Conservation (phyloP, 2,329 filamentous ascomycete genomes). For the Botrytis fabae region DNA sequence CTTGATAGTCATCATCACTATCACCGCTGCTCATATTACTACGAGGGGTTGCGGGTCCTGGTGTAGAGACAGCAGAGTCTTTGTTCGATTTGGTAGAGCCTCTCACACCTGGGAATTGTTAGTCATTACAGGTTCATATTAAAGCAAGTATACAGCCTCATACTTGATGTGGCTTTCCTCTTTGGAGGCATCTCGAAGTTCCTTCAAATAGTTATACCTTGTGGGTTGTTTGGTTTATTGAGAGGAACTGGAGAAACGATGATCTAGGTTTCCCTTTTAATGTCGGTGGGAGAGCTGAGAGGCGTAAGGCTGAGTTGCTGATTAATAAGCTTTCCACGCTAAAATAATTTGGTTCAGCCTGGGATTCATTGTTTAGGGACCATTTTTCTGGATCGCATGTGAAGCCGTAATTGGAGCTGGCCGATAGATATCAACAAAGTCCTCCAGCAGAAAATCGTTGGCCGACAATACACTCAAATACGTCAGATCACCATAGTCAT, state of each 20-base stretch:
- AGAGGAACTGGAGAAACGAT: constrained; percentile 19
- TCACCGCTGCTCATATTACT: constrained; percentile 57
- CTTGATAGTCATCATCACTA: constrained; percentile 47
- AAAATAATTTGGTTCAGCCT: constrained; percentile 8
- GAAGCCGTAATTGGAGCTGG: background rate
- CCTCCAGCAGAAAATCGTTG: background rate
- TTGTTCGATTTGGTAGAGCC: constrained; percentile 56
- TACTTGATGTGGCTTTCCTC: constrained; percentile 63
- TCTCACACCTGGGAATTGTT: constrained; percentile 45
- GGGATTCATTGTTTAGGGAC: background rate
- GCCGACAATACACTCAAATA: background rate
- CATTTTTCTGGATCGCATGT: constrained; percentile 4
- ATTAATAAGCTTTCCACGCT: background rate
- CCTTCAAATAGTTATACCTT: constrained; percentile 29
- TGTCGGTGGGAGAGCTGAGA: background rate
- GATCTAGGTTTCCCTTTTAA: constrained; percentile 7
- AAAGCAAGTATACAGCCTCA: constrained; percentile 38
- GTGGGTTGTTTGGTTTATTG: constrained; percentile 23
- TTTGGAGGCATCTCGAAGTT: constrained; percentile 63
- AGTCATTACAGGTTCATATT: constrained; percentile 37
- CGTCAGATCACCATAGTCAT: background rate
- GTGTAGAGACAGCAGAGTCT: constrained; percentile 59
- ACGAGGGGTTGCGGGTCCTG: constrained; percentile 59
- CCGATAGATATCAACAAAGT: background rate
- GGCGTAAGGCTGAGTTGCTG: constrained; percentile 25